These are phyloP conservation scores for Eimeria zaria DNA, from an alignment of 169 alveolate species.

Conservation along the genomic window DNA sequence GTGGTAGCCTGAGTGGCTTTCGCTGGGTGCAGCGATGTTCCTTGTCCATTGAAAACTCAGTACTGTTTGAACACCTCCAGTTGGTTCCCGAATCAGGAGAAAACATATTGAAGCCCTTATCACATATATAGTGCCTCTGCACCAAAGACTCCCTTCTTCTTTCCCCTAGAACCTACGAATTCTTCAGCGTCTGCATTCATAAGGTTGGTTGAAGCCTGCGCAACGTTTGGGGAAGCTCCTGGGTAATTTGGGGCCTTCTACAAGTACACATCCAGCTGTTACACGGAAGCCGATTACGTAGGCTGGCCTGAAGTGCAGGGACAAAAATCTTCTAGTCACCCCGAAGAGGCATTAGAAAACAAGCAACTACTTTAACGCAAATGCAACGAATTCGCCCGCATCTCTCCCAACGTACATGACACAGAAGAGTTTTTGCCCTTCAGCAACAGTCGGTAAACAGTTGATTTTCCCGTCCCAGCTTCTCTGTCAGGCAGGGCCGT, in stretches of 20 bases:
- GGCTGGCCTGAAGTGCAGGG: not conserved
- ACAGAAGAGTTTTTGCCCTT: not conserved
- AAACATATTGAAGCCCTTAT: not conserved
- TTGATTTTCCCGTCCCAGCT: not conserved
- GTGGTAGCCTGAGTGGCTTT: not conserved
- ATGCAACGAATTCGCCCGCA: not conserved
- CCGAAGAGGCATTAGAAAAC: not conserved
- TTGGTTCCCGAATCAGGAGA: not conserved
- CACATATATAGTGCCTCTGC: not conserved
- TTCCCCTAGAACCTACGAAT: no score
- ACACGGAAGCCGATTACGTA: not conserved
- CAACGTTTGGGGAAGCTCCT: not conserved
- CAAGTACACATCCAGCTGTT: not conserved
- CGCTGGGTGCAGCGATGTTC: not conserved
- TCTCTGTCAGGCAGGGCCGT: not conserved
- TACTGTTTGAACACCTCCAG: not conserved
- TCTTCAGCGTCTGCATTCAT: no score
- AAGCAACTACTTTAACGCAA: not conserved
- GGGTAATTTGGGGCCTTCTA: not conserved
- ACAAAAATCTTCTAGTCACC: not conserved
- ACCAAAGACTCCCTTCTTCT: not conserved
- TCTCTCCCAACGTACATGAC: not conserved
- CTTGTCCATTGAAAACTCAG: not conserved
- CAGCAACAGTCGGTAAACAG: not conserved
- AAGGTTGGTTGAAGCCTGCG: not conserved